Evolutionary conservation across 1,284 basidiomycete species (phyloP), one percentile per base, ranked within the genome.

Genomic region (Microstroma glucosiphilum): DNA sequence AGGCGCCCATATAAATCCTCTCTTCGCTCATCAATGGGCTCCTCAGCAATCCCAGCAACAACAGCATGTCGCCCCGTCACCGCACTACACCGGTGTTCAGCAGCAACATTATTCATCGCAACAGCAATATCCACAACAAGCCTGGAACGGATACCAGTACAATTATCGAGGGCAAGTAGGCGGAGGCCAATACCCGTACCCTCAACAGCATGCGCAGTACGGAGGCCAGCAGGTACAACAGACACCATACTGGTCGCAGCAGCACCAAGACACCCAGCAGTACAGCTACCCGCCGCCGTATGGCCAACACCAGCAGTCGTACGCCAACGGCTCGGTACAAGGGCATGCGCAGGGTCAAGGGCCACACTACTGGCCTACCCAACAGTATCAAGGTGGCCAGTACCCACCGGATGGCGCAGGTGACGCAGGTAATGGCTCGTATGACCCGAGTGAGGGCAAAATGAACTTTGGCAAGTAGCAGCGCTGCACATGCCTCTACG

Each of bases 1-100:
- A 6, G 51, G 51, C 6, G 51, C 51, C 19, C 51, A 54, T 26
- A 54, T 54, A 6, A 54, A 54, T 25, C 51, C 51, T 15, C 15
- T 17, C 17, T 54, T 54, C 25, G 51, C 51, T 13, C 51, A 17
- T 54, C 17, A 13, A 6, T 25, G 15, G 51, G 21, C n/a, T 19
- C 21, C 51, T 19, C 21, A 23, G 7, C 21, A 25, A 4, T 21
- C 8, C 25, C 17, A 17, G 26, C n/a, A 21, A 21, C 17, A 6
- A 26, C 51, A 54, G 11, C 46, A n/a, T n/a, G 7, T n/a, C 17
- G 46, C 46, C 6, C 23, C 4, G 7, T 12, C 46, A 12, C 7
- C 46, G 46, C 46, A 48, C 17, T n/a, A 23, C 46, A 12, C 46
- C n/a, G n/a, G 6, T 4, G n/a, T 3, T 12, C 46, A 48, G 4